phyloP scores from a whole-genome alignment of 371 early-diverging fungal genomes.

The Dinochytrium kinnereticum region DNA sequence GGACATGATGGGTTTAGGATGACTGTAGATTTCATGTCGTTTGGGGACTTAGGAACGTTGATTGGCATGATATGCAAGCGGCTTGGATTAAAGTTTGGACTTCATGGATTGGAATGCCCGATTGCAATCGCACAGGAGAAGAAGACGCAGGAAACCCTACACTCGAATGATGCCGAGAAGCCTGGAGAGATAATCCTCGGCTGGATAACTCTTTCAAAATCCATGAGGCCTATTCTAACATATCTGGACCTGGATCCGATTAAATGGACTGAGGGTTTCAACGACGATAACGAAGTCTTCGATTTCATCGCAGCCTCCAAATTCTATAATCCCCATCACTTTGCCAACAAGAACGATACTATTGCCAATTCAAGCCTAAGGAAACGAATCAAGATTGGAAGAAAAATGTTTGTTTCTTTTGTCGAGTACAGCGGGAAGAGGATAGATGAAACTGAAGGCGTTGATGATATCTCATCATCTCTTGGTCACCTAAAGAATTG shows the following conservation, averaged over 20 bases:
- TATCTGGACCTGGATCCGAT: background rate
- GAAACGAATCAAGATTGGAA: background rate
- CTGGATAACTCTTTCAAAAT: background rate
- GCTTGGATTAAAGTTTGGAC: background rate
- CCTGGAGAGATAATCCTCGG: too few species aligned
- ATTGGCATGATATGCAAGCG: background rate
- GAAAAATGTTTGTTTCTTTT: background rate
- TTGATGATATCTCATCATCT: background rate
- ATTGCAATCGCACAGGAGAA: background rate
- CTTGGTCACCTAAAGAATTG: too few species aligned
- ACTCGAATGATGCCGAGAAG: background rate
- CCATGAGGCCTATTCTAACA: background rate
- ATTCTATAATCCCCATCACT: background rate
- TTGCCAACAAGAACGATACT: background rate
- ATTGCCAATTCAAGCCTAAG: background rate
- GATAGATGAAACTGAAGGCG: background rate
- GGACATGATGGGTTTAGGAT: background rate
- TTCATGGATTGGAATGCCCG: background rate
- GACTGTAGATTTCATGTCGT: background rate
- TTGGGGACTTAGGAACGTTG: background rate
- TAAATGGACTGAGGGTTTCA: background rate
- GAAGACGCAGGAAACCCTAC: background rate
- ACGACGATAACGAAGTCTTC: background rate
- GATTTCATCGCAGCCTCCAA: background rate
- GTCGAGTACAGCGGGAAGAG: background rate